Percentiles rank a stretch among this genome's conserved stretches.
These are phyloP conservation scores for Podospora pseudocomata DNA, from an alignment of 495 filamentous ascomycete species.

Conservation along the genomic window DNA sequence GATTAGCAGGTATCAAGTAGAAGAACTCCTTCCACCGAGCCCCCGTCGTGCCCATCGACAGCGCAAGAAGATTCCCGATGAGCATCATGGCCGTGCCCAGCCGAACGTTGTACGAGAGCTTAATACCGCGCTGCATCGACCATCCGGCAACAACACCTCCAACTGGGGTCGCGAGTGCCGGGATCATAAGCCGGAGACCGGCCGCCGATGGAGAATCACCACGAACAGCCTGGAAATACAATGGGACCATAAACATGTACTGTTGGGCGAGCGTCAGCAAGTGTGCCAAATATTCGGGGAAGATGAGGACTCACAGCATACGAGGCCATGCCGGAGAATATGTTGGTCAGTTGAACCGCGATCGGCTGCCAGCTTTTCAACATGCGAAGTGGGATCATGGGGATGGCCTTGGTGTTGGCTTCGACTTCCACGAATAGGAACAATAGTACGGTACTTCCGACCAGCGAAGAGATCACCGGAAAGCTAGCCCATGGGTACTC, in stretches of 20 bases:
- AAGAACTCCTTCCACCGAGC: constrained; percentile 57
- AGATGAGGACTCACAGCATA: constrained; percentile 51
- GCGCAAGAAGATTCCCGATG: constrained; percentile 55
- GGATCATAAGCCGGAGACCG: constrained; percentile 55
- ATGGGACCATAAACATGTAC: constrained; percentile 63
- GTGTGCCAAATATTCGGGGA: background rate
- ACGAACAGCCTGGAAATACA: constrained; percentile 63
- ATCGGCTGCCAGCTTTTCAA: constrained; percentile 50
- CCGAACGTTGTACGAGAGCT: constrained; percentile 53
- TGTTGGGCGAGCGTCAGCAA: constrained; percentile 24
- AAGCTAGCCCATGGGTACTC: constrained; percentile 54
- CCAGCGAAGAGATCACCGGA: constrained; percentile 50
- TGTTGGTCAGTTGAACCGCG: constrained; percentile 56
- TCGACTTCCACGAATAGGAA: constrained; percentile 53
- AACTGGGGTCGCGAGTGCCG: constrained; percentile 58
- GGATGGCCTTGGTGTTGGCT: constrained; percentile 56
- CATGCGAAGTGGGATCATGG: constrained; percentile 60
- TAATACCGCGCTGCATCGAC: constrained; percentile 61
- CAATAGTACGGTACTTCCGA: constrained; percentile 50
- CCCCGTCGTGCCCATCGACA: constrained; percentile 52
- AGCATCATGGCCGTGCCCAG: constrained; percentile 56
- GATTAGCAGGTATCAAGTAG: constrained; percentile 59
- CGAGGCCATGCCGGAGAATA: constrained; percentile 59
- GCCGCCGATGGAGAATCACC: constrained; percentile 58
- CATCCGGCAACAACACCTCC: constrained; percentile 58